Percentiles rank a stretch among this genome's conserved stretches.
Conservation (phyloP, 306 rosid species). For the Pachyrhizus erosus region DNA sequence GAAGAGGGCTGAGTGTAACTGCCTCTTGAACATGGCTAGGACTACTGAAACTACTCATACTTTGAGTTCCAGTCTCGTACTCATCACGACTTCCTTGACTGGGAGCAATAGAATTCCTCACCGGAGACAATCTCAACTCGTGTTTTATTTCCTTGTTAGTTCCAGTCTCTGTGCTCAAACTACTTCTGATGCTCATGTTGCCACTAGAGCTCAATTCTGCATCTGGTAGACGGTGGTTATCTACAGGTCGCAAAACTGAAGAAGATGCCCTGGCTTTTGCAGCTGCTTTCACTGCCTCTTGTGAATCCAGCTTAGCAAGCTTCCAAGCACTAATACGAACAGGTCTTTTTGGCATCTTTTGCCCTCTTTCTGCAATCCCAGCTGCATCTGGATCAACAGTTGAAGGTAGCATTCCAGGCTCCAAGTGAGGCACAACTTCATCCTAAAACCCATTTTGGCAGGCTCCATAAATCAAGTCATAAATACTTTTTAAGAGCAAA, state of each 20-base stretch:
- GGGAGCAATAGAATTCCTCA: slow-evolving; percentile 73
- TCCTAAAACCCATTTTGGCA: slow-evolving; percentile 65
- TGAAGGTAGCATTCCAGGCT: slow-evolving; percentile 97
- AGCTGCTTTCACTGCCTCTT: slow-evolving; percentile 86
- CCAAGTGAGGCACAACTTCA: slow-evolving; percentile 97
- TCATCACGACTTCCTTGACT: slow-evolving; percentile 93
- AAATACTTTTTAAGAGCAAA: slow-evolving; percentile 1
- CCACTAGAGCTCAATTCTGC: slow-evolving; percentile 86
- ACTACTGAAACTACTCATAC: slow-evolving; percentile 96
- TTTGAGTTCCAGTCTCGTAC: slow-evolving; percentile 93
- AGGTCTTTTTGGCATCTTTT: slow-evolving; percentile 71
- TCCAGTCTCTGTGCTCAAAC: slow-evolving; percentile 81
- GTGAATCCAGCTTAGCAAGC: slow-evolving; percentile 93
- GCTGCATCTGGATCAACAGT: slow-evolving; percentile 96
- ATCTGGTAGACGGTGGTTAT: slow-evolving; percentile 65
- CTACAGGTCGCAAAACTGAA: slow-evolving; percentile 87
- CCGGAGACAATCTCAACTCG: slow-evolving; percentile 71
- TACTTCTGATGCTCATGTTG: slow-evolving; percentile 87
- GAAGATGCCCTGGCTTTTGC: slow-evolving; percentile 99
- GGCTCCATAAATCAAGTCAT: slow-evolving; percentile 30
- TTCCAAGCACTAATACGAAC: slow-evolving; percentile 93
- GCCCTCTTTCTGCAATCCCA: slow-evolving; percentile 77
- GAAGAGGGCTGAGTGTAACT: slow-evolving; percentile 92
- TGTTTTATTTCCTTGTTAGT: slow-evolving; percentile 71
- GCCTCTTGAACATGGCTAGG: slow-evolving; percentile 89